phyloP scores from a whole-genome alignment of 225 moss, liverwort and hornwort species.

The Bryoerythrophyllum caledonicum region DNA sequence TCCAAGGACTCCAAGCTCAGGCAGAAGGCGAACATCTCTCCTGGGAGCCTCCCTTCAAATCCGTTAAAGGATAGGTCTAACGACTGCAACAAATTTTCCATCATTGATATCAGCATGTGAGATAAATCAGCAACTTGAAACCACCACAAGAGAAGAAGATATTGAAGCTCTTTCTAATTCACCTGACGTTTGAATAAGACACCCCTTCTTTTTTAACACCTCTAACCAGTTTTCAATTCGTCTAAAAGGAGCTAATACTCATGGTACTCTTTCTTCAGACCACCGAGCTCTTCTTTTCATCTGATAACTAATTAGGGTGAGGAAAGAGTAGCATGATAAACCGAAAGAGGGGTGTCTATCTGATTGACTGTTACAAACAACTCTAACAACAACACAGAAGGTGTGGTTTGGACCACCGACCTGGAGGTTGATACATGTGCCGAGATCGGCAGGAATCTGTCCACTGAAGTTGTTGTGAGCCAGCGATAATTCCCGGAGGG shows the following conservation, averaged over 20 bases:
- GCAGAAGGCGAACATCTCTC: constrained; percentile 36
- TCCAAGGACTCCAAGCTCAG: constrained; percentile 24
- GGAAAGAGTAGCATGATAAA: too few species aligned
- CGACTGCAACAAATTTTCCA: constrained; percentile 30
- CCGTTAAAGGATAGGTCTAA: constrained; percentile 47
- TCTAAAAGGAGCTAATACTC: too few species aligned
- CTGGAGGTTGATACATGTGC: constrained; percentile 52
- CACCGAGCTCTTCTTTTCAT: too few species aligned
- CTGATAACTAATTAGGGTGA: too few species aligned
- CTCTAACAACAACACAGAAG: too few species aligned
- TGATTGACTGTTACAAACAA: too few species aligned
- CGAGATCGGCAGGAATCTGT: constrained; percentile 58
- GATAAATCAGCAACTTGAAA: neutral
- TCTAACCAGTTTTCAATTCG: too few species aligned
- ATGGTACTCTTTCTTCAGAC: too few species aligned
- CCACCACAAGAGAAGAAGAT: constrained; percentile 5
- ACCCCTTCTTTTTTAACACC: too few species aligned
- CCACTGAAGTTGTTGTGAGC: constrained; percentile 55
- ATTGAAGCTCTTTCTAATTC: neutral
- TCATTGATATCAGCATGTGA: neutral
- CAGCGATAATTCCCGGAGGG: constrained; percentile 40
- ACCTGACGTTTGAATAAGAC: too few species aligned
- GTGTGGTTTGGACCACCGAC: constrained; percentile 34
- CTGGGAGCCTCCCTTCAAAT: constrained; percentile 33
- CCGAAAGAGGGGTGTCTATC: too few species aligned